Evolutionary conservation across 306 rosid genomes (phyloP).

Genomic region (Rosa multiflora): DNA sequence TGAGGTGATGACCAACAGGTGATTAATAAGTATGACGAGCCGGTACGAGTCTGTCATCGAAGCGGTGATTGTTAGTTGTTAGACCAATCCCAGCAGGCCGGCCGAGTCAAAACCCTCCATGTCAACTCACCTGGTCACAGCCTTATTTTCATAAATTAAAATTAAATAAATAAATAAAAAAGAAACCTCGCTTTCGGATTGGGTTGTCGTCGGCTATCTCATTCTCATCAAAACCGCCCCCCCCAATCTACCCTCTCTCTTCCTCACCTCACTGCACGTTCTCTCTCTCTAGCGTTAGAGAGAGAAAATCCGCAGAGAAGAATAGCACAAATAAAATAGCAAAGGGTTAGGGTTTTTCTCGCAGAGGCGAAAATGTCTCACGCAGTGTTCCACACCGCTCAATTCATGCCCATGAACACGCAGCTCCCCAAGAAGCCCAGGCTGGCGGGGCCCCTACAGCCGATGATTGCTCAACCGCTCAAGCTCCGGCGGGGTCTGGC

Average conservation of each 20-base stretch:
- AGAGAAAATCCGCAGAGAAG: constrained; percentile 26
- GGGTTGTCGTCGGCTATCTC: constrained; percentile 50
- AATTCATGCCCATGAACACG: constrained; percentile 60
- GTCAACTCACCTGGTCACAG: constrained; percentile 33
- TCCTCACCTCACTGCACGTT: background rate
- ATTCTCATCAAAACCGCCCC: constrained; percentile 34
- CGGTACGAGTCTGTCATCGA: background rate
- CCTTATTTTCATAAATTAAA: too few relatives aligned
- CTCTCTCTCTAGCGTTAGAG: constrained; percentile 30
- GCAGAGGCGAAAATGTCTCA: constrained; percentile 40
- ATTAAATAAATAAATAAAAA: background rate
- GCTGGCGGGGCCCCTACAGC: constrained; percentile 22
- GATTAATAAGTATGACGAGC: background rate
- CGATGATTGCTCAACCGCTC: background rate
- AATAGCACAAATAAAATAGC: background rate
- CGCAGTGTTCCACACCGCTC: constrained; percentile 67
- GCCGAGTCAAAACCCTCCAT: constrained; percentile 8
- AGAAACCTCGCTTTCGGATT: constrained; percentile 33
- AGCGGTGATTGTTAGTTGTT: background rate
- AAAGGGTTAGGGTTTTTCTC: background rate
- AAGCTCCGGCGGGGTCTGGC: constrained; percentile 20
- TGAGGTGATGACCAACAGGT: background rate
- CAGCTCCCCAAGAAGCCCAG: constrained; percentile 40
- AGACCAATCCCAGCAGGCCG: background rate
- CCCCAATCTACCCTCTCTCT: constrained; percentile 11